Evolutionary conservation across 2,329 filamentous ascomycete species (phyloP), one percentile per base, ranked within the genome.

Genomic region (Aspergillus pseudoglaucus): DNA sequence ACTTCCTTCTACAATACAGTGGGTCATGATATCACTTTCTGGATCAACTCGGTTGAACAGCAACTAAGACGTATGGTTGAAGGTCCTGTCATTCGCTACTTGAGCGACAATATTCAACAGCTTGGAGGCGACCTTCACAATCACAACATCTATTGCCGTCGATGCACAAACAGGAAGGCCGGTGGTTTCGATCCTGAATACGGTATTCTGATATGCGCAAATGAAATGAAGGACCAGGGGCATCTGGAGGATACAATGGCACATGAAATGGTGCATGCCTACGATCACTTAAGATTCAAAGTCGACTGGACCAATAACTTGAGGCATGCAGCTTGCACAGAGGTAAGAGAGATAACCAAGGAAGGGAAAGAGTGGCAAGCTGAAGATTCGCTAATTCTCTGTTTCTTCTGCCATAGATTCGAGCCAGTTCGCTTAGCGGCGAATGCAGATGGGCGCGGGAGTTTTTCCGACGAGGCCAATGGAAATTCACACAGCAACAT

Each of bases 211-310:
- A 77, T 98, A 18, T 98, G 93, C 70, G 89, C 93, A 45, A 98
- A 98, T 70, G 85, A 93, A 70, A 81, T 97, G 64, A 77, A 85
- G 50, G 83, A 89, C 63, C 75, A 83, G 48, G 83, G 84, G 27
- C 89, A 95, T 65, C 69, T 95, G 58, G 93, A 98, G 73, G 93
- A 98, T 67, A 95, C 90, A 9, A 75, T 98, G 62, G 85, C 90
- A 23, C 93, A 98, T 69, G 93, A 98, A 74, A 94, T 98, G 89
- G 87, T 98, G 46, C 93, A 98, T 68, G 90, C 90, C 1, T 97
- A 90, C 77, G 93, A 98, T 66, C 87, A 95, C 66, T 64, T 97
- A 58, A 76, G 91, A 54, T 98, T 89, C 75, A 93, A 95, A 70
- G 83, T 96, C 40, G 85, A 97, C 63, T 88, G 87, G 74, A 69